phyloP scores from a whole-genome alignment of 2,329 filamentous ascomycete genomes.

The Cladosporium velox region DNA sequence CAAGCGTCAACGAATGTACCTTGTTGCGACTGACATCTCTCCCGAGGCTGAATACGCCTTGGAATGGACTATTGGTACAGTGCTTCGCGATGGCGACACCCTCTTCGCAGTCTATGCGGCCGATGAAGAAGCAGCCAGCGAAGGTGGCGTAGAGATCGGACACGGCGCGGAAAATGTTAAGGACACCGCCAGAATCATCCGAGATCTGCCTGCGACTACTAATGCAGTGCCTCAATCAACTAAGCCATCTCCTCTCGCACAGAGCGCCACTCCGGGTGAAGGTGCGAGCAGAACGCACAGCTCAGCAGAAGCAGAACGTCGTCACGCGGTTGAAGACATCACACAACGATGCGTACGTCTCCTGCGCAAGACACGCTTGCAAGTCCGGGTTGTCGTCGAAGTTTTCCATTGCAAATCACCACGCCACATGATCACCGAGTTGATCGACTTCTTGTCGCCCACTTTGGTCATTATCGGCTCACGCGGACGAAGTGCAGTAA shows the following conservation, averaged over 20 bases:
- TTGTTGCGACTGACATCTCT: conserved; percentile 94
- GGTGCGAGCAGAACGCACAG: conserved; percentile 36
- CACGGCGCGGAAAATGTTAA: conserved; percentile 75
- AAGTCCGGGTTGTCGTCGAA: conserved; percentile 91
- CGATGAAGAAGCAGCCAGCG: conserved; percentile 70
- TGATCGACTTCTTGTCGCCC: conserved; percentile 89
- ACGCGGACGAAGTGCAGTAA: conserved; percentile 84
- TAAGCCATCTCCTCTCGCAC: conserved; percentile 37
- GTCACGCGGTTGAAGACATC: conserved; percentile 78
- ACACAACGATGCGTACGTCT: conserved; percentile 82
- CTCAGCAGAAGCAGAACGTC: conserved; percentile 72
- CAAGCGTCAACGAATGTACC: conserved; percentile 79
- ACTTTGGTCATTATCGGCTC: conserved; percentile 93
- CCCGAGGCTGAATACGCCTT: conserved; percentile 92
- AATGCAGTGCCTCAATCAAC: conserved; percentile 29
- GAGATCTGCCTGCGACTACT: conserved; percentile 55
- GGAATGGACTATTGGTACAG: conserved; percentile 96
- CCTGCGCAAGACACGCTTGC: conserved; percentile 84
- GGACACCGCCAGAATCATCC: conserved; percentile 73
- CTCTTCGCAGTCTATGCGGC: conserved; percentile 91
- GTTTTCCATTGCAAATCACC: conserved; percentile 98
- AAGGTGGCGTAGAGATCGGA: conserved; percentile 58
- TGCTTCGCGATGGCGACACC: conserved; percentile 90
- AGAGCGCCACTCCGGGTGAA: conserved; percentile 23
- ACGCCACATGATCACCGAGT: conserved; percentile 92